These are phyloP conservation scores for Neoboletus magnificus DNA, from an alignment of 768 basidiomycete genomes.

Conservation along the genomic window DNA sequence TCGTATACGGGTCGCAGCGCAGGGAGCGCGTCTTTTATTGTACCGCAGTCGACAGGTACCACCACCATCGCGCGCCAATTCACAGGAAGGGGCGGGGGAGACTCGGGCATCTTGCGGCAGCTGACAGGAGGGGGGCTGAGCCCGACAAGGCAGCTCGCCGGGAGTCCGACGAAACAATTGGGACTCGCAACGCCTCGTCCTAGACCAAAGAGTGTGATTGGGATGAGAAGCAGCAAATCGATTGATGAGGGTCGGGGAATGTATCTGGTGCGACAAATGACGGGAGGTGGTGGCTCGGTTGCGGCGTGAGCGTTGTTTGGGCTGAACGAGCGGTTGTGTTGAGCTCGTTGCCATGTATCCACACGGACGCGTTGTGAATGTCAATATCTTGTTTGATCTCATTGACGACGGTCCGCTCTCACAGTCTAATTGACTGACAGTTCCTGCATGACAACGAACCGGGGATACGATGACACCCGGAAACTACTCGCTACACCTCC, in stretches of 20 bases:
- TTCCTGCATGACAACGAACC: conserved; percentile 11
- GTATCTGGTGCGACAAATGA: conserved; percentile 78
- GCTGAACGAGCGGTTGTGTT: no score
- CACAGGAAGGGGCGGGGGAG: conserved; percentile 53
- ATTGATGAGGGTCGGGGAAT: conserved; percentile 65
- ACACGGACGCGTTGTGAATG: conserved; percentile 6
- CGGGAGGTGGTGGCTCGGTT: conserved; percentile 44
- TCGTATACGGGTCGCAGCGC: conserved; percentile 41
- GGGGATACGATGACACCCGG: background rate
- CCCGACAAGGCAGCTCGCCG: conserved; percentile 60
- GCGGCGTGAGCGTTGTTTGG: conserved; percentile 17
- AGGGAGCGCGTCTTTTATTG: conserved; percentile 31
- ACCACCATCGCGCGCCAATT: conserved; percentile 76
- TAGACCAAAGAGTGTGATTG: conserved; percentile 76
- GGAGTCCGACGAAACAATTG: conserved; percentile 71
- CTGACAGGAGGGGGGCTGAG: conserved; percentile 66
- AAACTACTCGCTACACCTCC: background rate
- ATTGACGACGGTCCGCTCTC: conserved; percentile 1
- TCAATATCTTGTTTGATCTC: conserved; percentile 10
- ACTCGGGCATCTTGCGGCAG: conserved; percentile 43
- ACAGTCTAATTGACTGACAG: background rate
- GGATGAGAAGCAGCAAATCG: conserved; percentile 60
- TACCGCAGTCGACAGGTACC: conserved; percentile 62
- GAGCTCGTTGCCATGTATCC: conserved; percentile 16
- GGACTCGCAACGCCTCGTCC: conserved; percentile 44